Evolutionary conservation across 1,139 yeast genomes (phyloP).

Genomic region (Chernovozyma aurita): DNA sequence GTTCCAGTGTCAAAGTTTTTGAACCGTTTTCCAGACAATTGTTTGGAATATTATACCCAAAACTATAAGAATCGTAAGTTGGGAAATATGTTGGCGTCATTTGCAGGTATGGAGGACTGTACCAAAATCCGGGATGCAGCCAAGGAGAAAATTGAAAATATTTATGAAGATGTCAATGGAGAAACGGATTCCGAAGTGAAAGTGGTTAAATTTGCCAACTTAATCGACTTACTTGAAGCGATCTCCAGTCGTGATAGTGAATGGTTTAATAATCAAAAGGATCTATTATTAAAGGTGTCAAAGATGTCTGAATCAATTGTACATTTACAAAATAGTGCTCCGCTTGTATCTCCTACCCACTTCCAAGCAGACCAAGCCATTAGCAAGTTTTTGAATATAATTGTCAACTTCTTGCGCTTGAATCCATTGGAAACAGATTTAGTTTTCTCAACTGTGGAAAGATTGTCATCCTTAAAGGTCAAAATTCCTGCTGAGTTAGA

Average conservation of each 20-base stretch:
- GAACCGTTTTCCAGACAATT: conserved; percentile 75
- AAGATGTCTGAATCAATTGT: conserved; percentile 43
- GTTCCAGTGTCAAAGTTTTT: conserved; percentile 86
- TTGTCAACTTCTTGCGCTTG: conserved; percentile 45
- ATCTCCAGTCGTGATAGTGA: conserved; percentile 48
- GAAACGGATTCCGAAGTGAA: conserved; percentile 52
- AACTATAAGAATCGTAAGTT: conserved; percentile 65
- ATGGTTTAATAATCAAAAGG: conserved; percentile 61
- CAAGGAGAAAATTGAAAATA: conserved; percentile 44
- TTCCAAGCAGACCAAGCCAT: conserved; percentile 75
- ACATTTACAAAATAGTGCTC: conserved; percentile 33
- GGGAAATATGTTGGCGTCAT: conserved; percentile 63
- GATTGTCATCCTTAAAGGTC: conserved; percentile 42
- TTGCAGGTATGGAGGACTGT: conserved; percentile 59
- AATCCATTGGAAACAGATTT: conserved; percentile 26
- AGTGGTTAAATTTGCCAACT: conserved; percentile 64
- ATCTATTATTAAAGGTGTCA: conserved; percentile 43
- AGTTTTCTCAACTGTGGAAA: conserved; percentile 48
- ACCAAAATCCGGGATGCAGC: conserved; percentile 51
- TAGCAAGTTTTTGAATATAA: conserved; percentile 53
- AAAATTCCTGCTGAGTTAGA: conserved; percentile 47
- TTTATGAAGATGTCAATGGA: conserved; percentile 31
- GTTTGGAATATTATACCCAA: conserved; percentile 64
- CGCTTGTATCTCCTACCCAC: conserved; percentile 57
- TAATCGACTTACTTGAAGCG: conserved; percentile 59